Evolutionary conservation across 805 yeast genomes (phyloP), one percentile per base, ranked within the genome.

Genomic region (Yamadazyma insecticola): DNA sequence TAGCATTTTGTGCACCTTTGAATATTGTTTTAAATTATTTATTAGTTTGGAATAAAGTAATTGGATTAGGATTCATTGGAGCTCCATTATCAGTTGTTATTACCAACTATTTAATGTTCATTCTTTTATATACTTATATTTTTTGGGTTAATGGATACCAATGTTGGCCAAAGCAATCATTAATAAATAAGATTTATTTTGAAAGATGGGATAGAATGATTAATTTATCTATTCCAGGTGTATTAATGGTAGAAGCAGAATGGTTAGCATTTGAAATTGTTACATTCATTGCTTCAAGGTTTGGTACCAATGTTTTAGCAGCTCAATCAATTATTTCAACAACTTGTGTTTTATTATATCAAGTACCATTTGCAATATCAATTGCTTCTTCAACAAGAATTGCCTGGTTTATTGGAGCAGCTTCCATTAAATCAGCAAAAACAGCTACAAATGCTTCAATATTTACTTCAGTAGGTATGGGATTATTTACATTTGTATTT

Each of bases 251-350:
- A 14, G 74, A 78, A 46, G 82, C 87, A 13, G 92, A 83, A 55
- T 83, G 84, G 71, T 58, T 83, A 22, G 86, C 88, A 1, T 83
- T 82, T 53, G 90, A 83, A 57, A 70, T 83, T 28, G 61, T 82
- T 39, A 83, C 90, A 0, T 65, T 82, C 30, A 62, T 76, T 38
- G 81, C 89, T 1, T 74, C 87, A 3, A 73, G 72, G 45, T 66
- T 82, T 38, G 88, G 90, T 15, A 74, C 81, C 2, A 67, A 65
- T 4, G 72, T 72, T 1, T 61, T 82, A 42, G 92, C 86, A 6
- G 83, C 90, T 0, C 89, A 82, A 55, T 75, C 84, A 2, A 79
- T 82, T 32, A 71, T 81, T 10, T 64, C 83, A 15, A 81, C 88
- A 1, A 70, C 81, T 29, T 78, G 83, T 34, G 76, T 80, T 0